Evolutionary conservation across 164 flowering plant genomes (phyloP).

Genomic region (Chimonanthus salicifolius): DNA sequence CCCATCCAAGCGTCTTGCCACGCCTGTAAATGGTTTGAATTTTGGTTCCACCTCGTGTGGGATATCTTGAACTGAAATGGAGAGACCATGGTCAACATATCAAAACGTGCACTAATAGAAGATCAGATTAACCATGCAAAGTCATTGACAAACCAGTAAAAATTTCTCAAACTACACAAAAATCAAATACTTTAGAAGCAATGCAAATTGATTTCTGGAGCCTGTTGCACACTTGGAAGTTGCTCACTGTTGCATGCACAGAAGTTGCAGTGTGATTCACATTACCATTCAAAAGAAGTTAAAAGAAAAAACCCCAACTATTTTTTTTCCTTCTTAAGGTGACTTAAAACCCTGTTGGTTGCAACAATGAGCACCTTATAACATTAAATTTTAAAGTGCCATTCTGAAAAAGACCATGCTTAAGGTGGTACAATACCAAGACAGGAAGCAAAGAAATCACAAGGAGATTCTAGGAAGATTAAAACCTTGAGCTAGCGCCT

Average conservation of each 20-base stretch:
- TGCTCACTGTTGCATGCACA: no score
- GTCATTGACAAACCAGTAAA: neutral
- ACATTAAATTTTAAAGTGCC: no score
- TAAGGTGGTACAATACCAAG: neutral
- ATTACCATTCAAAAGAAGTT: no score
- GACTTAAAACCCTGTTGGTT: no score
- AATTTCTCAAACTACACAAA: neutral
- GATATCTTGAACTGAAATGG: constrained; percentile 40
- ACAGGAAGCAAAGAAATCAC: neutral
- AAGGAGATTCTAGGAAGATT: neutral
- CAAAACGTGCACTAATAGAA: neutral
- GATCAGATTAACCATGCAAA: neutral
- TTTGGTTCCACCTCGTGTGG: constrained; percentile 61
- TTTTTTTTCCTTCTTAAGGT: no score
- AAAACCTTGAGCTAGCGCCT: constrained; percentile 56
- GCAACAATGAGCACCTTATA: no score
- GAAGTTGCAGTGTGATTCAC: no score
- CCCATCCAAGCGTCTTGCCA: constrained; percentile 87
- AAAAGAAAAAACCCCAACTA: no score
- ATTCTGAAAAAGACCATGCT: no score
- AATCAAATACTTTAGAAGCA: no score
- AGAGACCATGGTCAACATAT: neutral
- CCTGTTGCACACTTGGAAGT: no score
- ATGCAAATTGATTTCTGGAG: no score
- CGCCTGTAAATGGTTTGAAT: constrained; percentile 74